Evolutionary conservation across 2,329 filamentous ascomycete species (phyloP).

Genomic region (Aureobasidium zeae): DNA sequence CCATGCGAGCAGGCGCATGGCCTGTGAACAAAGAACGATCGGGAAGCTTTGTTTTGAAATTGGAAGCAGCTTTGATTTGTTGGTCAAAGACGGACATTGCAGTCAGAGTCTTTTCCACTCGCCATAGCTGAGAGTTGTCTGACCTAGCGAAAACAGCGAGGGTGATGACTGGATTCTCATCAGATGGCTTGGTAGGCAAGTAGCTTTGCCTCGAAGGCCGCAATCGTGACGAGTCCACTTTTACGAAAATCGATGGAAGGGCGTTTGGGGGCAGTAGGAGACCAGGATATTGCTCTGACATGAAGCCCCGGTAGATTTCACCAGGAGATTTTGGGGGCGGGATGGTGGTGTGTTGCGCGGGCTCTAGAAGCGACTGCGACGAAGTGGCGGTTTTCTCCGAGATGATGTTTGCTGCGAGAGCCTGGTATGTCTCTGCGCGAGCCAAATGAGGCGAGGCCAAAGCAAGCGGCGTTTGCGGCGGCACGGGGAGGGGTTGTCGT

Average conservation of each 20-base stretch:
- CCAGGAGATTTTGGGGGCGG: conserved; percentile 23
- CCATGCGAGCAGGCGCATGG: conserved; percentile 86
- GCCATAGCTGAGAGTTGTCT: conserved; percentile 74
- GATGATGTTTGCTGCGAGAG: conserved; percentile 20
- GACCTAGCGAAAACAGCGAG: conserved; percentile 74
- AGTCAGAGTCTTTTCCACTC: conserved; percentile 81
- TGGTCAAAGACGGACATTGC: conserved; percentile 76
- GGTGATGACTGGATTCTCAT: conserved; percentile 91
- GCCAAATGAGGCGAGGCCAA: conserved; percentile 45
- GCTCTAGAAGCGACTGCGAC: conserved; percentile 6
- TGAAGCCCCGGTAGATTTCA: conserved; percentile 63
- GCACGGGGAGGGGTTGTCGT: conserved; percentile 62
- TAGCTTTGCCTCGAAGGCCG: conserved; percentile 82
- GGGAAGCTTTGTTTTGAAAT: conserved; percentile 66
- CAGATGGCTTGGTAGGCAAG: conserved; percentile 65
- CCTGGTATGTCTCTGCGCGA: conserved; percentile 30
- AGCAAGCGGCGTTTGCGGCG: conserved; percentile 58
- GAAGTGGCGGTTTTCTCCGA: conserved; percentile 21
- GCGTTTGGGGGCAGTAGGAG: conserved; percentile 81
- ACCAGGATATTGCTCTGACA: conserved; percentile 79
- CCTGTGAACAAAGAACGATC: conserved; percentile 82
- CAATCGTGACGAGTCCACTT: conserved; percentile 88
- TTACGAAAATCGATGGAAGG: conserved; percentile 73
- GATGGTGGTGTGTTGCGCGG: neutral
- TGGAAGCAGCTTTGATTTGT: conserved; percentile 63